Base-by-base conservation (phyloP, 305 asterid species). In the Ruellia speciosa region DNA sequence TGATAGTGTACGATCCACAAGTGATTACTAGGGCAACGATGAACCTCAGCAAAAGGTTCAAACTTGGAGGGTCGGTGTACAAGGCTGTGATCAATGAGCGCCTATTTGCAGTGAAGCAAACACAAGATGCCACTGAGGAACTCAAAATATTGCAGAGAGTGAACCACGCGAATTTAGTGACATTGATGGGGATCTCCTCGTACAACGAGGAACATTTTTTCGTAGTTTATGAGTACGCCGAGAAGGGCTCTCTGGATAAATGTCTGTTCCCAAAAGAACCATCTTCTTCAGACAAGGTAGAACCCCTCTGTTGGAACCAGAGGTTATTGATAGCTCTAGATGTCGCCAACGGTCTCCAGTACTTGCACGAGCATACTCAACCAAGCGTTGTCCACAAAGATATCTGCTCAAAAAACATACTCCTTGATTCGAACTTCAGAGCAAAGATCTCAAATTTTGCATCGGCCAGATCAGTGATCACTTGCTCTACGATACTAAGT, bases 291-390 rank as follows among this genome's bases (percentile, higher is more conserved):
- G 59, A n/a, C n/a, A n/a, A n/a, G n/a, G n/a, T n/a, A n/a, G 47
- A 45, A 48, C 63, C 18, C 80, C 81, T 2, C 62, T 65, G 34
- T 88, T 95, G 96, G 70, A 52, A 52, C 90, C 75, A 24, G 72
- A 33, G 37, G 37, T 33, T 33, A 33, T 8, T 33, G 37, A 33
- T 33, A 33, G 94, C 96, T 24, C 72, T 79, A 16, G 95, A 88
- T 35, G 78, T 83, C 6, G 95, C 96, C 7, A 81, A 88, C 9
- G 95, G 95, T 46, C 78, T 88, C 6, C 95, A 85, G 24, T 85
- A 88, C 79, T 15, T 85, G 82, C 96, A 88, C 39, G 94, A 88
- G 66, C 95, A 79, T 52, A 68, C 80, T 59, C 80, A 83, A 59
- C 95, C 96, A 5, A 85, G 84, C 40, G 54, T 85, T 2, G 85